Base-by-base conservation (phyloP, 306 rosid species). In the Mimosa pudica region DNA sequence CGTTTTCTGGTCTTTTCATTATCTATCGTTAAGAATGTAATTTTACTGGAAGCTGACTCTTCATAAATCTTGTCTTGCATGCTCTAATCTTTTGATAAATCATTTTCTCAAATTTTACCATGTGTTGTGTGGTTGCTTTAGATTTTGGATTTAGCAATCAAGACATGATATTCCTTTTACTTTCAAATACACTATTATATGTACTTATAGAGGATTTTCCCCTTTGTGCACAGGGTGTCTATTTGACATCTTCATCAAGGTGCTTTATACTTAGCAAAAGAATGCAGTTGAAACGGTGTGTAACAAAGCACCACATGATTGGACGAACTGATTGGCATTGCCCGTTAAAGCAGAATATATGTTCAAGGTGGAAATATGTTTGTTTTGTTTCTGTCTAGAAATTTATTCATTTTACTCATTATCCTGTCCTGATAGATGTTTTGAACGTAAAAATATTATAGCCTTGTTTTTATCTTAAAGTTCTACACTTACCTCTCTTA, bases 221-320 rank as follows among this genome's bases (percentile, higher is more conserved):
- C 42, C 32, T 3, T 81, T 68, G 42, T 68, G 77, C 77, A 46
- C 84, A 94, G 98, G 92, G 92, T 75, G 84, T 91, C 62, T 86
- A 81, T 87, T 87, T 77, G 62, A 84, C 85, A 33, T 77, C 75
- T 51, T 88, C 88, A 52, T 76, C 91, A 0, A 83, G 88, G 70
- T 74, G 83, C 30, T 81, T 82, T 38, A 75, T 89, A 79, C 84
- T 91, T 86, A 88, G 83, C 83, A 88, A 80, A 70, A 80, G 91
- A 35, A 13, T 88, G 78, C 89, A 89, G 84, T 83, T 89, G 88
- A 90, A 86, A 84, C 90, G 79, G 63, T 79, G 61, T 82, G 77
- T 86, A 75, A 80, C 88, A 71, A 83, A 86, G 74, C 70, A 72
- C 63, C 88, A 79, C 82, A 65, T 84, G 82, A 82, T 82, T 74